These are phyloP conservation scores for Dryadomyces sulphureus DNA, from an alignment of 2,329 filamentous ascomycete genomes.

Conservation along the genomic window DNA sequence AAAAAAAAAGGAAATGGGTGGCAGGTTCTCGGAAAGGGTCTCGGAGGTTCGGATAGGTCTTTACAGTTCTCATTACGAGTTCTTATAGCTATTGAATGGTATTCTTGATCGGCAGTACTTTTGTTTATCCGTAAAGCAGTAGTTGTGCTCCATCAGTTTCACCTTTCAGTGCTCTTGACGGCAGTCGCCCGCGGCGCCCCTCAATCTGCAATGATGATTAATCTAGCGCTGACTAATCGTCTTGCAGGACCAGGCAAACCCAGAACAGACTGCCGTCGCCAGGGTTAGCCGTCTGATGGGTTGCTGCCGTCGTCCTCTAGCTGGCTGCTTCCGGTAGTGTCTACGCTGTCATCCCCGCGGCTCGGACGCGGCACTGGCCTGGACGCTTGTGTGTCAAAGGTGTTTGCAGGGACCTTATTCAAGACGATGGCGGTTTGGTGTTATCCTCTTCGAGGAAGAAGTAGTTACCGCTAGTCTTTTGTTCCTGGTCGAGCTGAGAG, in stretches of 20 bases:
- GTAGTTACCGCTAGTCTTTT: slow-evolving; percentile 88
- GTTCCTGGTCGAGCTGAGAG: slow-evolving; percentile 93
- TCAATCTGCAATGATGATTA: slow-evolving; percentile 26
- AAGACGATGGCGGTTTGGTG: slow-evolving; percentile 40
- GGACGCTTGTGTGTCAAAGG: slow-evolving; percentile 9
- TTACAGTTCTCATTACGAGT: too few species aligned
- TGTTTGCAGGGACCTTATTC: slow-evolving; percentile 43
- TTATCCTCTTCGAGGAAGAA: slow-evolving; percentile 84
- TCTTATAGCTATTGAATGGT: background rate
- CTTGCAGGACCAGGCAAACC: slow-evolving; percentile 46
- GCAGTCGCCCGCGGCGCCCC: slow-evolving; percentile 44
- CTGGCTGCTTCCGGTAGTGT: background rate
- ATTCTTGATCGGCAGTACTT: background rate
- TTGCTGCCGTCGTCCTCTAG: slow-evolving; percentile 17
- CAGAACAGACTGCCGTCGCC: slow-evolving; percentile 50
- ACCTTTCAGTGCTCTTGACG: too few species aligned
- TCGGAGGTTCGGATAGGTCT: too few species aligned
- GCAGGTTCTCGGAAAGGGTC: too few species aligned
- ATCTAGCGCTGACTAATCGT: background rate
- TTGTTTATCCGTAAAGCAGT: slow-evolving; percentile 9
- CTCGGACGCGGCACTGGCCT: background rate
- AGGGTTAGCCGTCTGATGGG: slow-evolving; percentile 48
- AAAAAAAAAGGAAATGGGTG: background rate
- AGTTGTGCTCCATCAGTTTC: too few species aligned
- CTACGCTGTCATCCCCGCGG: background rate